Evolutionary conservation across 208 protist species (phyloP).

Genomic region (Histomonas meleagridis): DNA sequence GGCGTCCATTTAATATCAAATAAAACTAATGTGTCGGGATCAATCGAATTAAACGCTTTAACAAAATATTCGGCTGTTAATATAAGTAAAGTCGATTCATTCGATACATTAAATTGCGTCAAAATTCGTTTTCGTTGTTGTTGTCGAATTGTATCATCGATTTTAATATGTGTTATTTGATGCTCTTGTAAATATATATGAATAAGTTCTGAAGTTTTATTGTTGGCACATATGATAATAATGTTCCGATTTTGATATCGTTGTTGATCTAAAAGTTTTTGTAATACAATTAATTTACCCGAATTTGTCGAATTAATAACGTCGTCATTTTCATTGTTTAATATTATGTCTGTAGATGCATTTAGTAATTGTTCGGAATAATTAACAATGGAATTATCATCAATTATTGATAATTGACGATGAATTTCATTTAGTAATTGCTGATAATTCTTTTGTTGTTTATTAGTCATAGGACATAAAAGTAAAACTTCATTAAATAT

Average conservation of each 20-base stretch:
- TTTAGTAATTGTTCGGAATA: background rate
- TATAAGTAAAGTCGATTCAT: background rate
- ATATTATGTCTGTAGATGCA: background rate
- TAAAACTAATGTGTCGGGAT: background rate
- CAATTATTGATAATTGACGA: background rate
- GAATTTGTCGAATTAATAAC: background rate
- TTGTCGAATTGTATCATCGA: background rate
- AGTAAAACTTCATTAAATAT: background rate
- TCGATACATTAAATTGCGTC: background rate
- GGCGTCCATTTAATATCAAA: slow-evolving; percentile 33
- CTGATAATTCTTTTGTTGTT: background rate
- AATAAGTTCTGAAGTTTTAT: background rate
- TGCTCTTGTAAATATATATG: background rate
- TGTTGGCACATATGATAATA: background rate
- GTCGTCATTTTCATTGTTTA: background rate
- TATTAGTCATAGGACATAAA: background rate
- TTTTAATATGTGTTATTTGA: background rate
- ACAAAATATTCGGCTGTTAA: no score
- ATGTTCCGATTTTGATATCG: background rate
- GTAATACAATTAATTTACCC: background rate
- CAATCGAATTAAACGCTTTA: no score
- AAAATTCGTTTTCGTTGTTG: background rate
- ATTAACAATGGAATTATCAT: background rate
- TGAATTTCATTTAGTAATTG: background rate
- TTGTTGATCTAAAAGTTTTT: background rate